Evolutionary conservation across 2,329 filamentous ascomycete species (phyloP).

Genomic region (Diaporthe velutina): DNA sequence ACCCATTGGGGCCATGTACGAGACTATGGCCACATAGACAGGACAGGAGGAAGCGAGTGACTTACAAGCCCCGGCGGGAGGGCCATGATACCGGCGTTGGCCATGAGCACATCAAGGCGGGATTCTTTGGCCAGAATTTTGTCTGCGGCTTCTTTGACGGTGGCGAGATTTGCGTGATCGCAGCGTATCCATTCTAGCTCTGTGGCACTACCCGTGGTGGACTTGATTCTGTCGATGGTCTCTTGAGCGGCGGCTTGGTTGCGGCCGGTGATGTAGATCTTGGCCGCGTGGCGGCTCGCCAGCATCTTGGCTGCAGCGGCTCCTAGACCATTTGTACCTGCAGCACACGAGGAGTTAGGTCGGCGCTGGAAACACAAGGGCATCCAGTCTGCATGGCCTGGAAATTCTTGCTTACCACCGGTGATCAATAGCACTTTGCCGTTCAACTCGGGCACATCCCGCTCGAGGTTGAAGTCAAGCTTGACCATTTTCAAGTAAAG

Average conservation of each 20-base stretch:
- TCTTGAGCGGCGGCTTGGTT: conserved; percentile 55
- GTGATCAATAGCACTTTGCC: conserved; percentile 55
- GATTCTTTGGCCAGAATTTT: conserved; percentile 45
- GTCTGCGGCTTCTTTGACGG: conserved; percentile 49
- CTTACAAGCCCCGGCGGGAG: conserved; percentile 46
- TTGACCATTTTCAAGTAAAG: neutral
- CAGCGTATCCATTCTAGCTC: conserved; percentile 48
- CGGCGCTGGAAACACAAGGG: neutral
- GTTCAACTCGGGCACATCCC: conserved; percentile 50
- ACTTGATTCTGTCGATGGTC: conserved; percentile 50
- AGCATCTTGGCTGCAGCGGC: conserved; percentile 41
- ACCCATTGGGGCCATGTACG: neutral
- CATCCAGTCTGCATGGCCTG: neutral
- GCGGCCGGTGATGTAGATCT: conserved; percentile 52
- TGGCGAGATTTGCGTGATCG: conserved; percentile 49
- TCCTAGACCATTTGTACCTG: conserved; percentile 33
- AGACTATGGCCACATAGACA: neutral
- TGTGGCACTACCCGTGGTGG: conserved; percentile 37
- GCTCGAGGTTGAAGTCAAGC: conserved; percentile 42
- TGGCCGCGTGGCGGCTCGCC: conserved; percentile 49
- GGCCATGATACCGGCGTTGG: conserved; percentile 61
- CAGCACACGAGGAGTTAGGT: neutral
- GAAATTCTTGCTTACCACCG: conserved; percentile 51
- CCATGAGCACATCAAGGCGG: conserved; percentile 57
- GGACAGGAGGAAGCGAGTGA: neutral